Evolutionary conservation across 1,139 yeast species (phyloP), one percentile per base, ranked within the genome.

Genomic region (Keqinozyma sinolaborantium): DNA sequence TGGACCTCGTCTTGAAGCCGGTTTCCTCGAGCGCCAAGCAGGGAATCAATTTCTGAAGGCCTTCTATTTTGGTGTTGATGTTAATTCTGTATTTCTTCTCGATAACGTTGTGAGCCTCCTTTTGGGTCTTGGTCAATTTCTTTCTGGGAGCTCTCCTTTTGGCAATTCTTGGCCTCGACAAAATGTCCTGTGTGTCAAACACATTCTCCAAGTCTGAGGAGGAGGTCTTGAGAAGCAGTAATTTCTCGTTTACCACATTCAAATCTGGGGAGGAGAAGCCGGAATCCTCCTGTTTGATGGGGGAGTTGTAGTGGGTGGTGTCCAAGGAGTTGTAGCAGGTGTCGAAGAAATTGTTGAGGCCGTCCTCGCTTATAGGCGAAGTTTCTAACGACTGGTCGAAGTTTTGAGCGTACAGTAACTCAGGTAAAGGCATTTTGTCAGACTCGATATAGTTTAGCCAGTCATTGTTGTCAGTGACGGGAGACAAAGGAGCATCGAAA

Each of bases 51-150:
- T 73, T 72, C 47, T 78, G 84, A 33, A 80, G 56, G 14, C 77
- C 78, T 8, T 83, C 83, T 37, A 82, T 81, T 53, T 80, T 81
- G 13, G 83, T 77, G 52, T 81, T 82, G 47, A 82, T 81, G 24
- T 44, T 44, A 20, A 87, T 81, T 47, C 94, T 65, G 56, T 83
- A 83, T 50, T 83, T 78, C 51, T 81, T 79, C 49, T 77, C 87
- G 40, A 80, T 79, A 50, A 76, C 75, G 53, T 79, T 79, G 49
- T 82, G 88, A 0, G 86, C 86, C 47, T 77, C 78, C 44, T 80
- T 79, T 56, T 81, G 87, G 39, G 72, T 68, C 5, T 69, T 64
- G 3, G 83, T 77, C 35, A 77, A 55, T 52, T 79, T 70, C 56
- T 77, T 77, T 47, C 83, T 60, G 31, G 78, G 71, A 2, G 75